Conservation (phyloP, 805 yeast genomes). For the Yamadazyma laniorum region DNA sequence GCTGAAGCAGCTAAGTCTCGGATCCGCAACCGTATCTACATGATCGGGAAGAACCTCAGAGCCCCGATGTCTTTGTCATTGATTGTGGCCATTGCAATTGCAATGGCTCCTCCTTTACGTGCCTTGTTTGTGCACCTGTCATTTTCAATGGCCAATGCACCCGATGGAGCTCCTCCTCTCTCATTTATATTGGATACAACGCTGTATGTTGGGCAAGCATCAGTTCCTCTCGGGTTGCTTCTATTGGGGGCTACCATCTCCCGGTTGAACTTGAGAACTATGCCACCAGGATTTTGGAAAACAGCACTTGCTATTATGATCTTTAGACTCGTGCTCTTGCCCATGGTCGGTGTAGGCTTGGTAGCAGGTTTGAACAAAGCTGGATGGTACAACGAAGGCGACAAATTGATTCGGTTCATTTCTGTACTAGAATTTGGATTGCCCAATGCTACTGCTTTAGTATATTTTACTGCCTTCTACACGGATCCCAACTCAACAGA, state of each 20-base stretch:
- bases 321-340: conserved; percentile 63
- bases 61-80: conserved; percentile 75
- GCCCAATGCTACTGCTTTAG: conserved; percentile 86
- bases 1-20: conserved; percentile 1
- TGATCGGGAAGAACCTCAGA: conserved; percentile 47
- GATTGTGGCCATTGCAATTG: conserved; percentile 59
- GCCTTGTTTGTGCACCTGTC: conserved; percentile 44
- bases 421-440: conserved; percentile 71
- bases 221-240: conserved; percentile 83
- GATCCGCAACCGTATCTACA: conserved; percentile 8
- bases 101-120: conserved; percentile 86
- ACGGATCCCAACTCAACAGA: conserved; percentile 59
- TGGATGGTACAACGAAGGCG: conserved; percentile 59
- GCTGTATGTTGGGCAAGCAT: conserved; percentile 77
- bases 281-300: conserved; percentile 73
- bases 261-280: conserved; percentile 54
- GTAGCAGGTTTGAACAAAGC: conserved; percentile 56
- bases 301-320: conserved; percentile 57
- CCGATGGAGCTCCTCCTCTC: conserved; percentile 80
- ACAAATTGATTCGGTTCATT: conserved; percentile 65
- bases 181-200: conserved; percentile 83
- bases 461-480: conserved; percentile 85
- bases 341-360: conserved; percentile 69
- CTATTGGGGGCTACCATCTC: conserved; percentile 87
- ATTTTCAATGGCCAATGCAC: conserved; percentile 64